Conservation (phyloP, 179 eudicot genomes). For the Camellia oleifera region DNA sequence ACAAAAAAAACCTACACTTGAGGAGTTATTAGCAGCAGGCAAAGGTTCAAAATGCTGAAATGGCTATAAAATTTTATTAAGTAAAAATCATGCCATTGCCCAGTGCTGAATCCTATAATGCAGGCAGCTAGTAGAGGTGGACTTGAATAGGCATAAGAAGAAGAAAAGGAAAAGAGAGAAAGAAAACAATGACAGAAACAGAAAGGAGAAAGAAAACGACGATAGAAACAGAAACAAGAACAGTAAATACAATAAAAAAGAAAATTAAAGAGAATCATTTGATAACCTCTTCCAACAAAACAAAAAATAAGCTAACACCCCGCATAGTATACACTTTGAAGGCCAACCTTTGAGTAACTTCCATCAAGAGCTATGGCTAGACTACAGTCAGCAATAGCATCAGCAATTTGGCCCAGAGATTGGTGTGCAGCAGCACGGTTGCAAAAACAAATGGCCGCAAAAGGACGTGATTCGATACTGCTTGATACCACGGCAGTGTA, state of each 20-base stretch:
- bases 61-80: no score
- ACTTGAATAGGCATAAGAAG: no score
- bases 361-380: slow-evolving; percentile 82
- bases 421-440: slow-evolving; percentile 96
- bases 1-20: neutral
- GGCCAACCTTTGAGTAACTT: slow-evolving; percentile 71
- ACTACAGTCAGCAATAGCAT: slow-evolving; percentile 97
- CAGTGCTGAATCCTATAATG: no score
- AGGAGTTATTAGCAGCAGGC: no score
- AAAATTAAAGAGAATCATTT: neutral
- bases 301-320: neutral
- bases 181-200: no score
- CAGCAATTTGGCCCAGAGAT: slow-evolving; percentile 72
- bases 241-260: neutral
- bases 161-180: neutral
- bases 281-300: neutral
- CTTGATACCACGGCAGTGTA: slow-evolving; percentile 76
- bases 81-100: no score
- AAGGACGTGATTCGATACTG: slow-evolving; percentile 72
- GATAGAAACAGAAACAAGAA: neutral
- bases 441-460: slow-evolving; percentile 94
- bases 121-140: no score
- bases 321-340: neutral
- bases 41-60: no score
- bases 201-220: neutral